A percentile compares a stretch with the other conserved stretches of the same genome.
Conservation (phyloP, 371 early-diverging fungal species). For the Zopfochytrium polystomum region DNA sequence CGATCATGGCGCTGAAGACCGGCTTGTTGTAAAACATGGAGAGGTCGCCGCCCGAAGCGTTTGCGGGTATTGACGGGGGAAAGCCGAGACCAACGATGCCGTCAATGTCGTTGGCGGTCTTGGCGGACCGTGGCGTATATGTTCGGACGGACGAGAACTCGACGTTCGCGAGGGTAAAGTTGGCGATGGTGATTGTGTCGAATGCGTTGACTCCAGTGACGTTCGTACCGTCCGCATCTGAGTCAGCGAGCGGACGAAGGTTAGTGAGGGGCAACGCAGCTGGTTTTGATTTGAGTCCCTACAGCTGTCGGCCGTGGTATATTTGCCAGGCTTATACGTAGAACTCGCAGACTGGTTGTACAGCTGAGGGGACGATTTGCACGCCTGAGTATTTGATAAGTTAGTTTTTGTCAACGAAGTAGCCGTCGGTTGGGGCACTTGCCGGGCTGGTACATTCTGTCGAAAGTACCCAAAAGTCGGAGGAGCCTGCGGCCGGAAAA, state of each 20-base stretch:
- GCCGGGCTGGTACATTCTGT: background rate
- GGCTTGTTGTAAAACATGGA: background rate
- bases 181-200: conserved; percentile 10
- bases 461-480: conserved; percentile 58
- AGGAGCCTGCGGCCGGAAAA: conserved; percentile 74
- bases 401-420: too few relatives aligned
- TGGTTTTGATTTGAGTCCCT: too few relatives aligned
- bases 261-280: too few relatives aligned
- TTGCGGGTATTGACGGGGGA: too few relatives aligned
- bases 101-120: conserved; percentile 12
- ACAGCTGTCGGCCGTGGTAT: background rate
- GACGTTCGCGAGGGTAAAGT: conserved; percentile 15
- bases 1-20: conserved; percentile 3
- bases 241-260: too few relatives aligned
- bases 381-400: too few relatives aligned
- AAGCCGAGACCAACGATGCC: conserved; percentile 29
- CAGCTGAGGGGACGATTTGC: background rate
- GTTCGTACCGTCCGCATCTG: conserved; percentile 21
- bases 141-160: conserved; percentile 14
- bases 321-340: background rate
- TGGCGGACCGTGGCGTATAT: background rate
- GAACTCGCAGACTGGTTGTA: background rate
- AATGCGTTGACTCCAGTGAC: conserved; percentile 9
- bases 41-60: background rate
- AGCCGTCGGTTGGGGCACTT: too few relatives aligned